Base-by-base conservation (phyloP, 345 rosid species). In the Limnanthes douglasii region DNA sequence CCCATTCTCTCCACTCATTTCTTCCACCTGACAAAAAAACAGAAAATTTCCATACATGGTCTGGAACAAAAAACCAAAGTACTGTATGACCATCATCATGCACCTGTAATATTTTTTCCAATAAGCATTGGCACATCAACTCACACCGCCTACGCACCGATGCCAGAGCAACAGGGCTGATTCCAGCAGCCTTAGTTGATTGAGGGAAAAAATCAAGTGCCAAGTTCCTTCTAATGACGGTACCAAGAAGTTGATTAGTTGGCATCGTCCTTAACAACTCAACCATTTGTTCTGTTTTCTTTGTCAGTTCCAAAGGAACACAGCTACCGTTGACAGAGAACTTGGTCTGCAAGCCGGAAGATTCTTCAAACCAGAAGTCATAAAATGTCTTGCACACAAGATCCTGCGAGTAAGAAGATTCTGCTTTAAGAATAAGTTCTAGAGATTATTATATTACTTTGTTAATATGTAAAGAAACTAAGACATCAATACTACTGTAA, bases 301-400 rank as follows among this genome's bases (percentile, higher is more conserved):
- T 80, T 34, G 82, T 80, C 57, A 84, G 73, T 48, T 90, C 96
- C 59, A 73, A 19, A 11, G 98, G 94, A 53, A 84, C 77, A 51
- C 85, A 75, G 71, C 98, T 80, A 60, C 75, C 82, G 60, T 78
- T 82, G 48, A 79, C 68, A 54, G 59, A 70, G 64, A 37, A 70
- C 42, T 69, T 74, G 34, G 73, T 69, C 61, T 64, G 93, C 34
- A 50, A 46, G 37, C 86, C 75, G 43, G 80, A 60, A 54, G 94
- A 75, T 54, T 90, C 96, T 65, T 90, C 96, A 44, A 90, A 90
- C 98, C 98, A 90, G 49, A 90, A 84, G 45, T 90, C 96, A 69
- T 80, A 77, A 61, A 90, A 84, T 38, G 88, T 90, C 85, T 90
- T 90, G 78, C 93, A 90, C 51, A 90, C 98, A 48, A 80, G 84